A percentile compares a stretch with the other conserved stretches of the same genome.
Conservation (phyloP, 1,284 basidiomycete genomes). For the Phellinidium pouzarii region DNA sequence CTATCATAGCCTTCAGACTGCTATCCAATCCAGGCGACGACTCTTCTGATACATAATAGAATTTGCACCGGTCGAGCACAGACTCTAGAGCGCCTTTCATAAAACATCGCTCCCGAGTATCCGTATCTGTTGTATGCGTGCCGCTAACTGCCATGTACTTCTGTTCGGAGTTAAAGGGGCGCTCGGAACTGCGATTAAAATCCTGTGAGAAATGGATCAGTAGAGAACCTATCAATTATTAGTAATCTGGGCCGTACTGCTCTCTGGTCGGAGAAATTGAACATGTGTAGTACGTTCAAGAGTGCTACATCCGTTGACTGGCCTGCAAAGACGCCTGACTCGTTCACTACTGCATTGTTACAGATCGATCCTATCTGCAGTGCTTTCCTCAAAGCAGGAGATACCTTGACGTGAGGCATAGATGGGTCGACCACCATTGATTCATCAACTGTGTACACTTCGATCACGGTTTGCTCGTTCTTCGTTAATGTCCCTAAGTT, state of each 20-base stretch:
- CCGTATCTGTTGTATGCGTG: constrained; percentile 32
- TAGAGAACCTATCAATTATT: background rate
- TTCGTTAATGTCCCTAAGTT: constrained; percentile 83
- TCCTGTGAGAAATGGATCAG: constrained; percentile 30
- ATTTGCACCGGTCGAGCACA: constrained; percentile 79
- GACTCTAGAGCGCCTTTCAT: constrained; percentile 91
- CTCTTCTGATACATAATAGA: constrained; percentile 82
- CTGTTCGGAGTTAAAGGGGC: constrained; percentile 87
- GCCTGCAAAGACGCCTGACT: constrained; percentile 67
- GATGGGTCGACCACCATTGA: constrained; percentile 58
- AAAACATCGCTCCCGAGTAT: constrained; percentile 71
- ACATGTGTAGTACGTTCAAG: constrained; percentile 71
- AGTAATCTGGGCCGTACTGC: constrained; percentile 8
- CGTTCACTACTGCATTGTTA: constrained; percentile 66
- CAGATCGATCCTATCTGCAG: constrained; percentile 65
- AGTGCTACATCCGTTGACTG: constrained; percentile 94
- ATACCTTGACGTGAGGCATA: constrained; percentile 29
- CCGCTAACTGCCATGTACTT: constrained; percentile 93
- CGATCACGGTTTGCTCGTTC: constrained; percentile 92
- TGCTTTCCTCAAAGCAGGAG: constrained; percentile 54
- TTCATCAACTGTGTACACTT: constrained; percentile 85
- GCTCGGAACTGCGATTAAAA: constrained; percentile 75
- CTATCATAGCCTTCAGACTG: constrained; percentile 58
- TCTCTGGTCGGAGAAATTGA: constrained; percentile 60
- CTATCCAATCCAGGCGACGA: constrained; percentile 75